Evolutionary conservation across 768 basidiomycete species (phyloP), one percentile per base, ranked within the genome.

Genomic region (Daedalea quercina): DNA sequence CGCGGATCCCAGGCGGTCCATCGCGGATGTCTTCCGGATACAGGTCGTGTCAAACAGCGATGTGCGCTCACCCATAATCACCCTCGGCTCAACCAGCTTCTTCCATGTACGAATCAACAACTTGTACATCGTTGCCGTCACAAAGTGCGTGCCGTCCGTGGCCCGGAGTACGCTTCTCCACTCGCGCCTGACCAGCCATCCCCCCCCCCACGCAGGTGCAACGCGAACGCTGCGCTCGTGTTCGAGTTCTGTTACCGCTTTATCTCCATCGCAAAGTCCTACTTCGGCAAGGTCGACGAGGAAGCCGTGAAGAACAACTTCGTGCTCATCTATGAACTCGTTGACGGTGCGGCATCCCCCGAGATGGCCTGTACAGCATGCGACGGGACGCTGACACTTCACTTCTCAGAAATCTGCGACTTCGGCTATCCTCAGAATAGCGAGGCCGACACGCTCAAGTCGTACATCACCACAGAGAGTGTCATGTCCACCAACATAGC

Each of bases 361-460:
- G 28, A 31, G 4, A 31, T 31, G 2, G 9, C 33, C 26, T 9
- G 3, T 13, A 28, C 17, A 44, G 41, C 25, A 24, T n/a, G n/a
- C n/a, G 8, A 31, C 23, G 35, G n/a, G 22, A 19, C 26, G 24
- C 13, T 13, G 20, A 51, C 42, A 15, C 19, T 20, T 4, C 6
- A 33, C 26, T 2, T 42, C 23, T 7, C 65, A 87, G 96, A 99
- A 70, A 98, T 98, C 71, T 88, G 89, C 67, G 96, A 99, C 71
- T 98, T 97, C 69, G 96, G 96, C 48, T 99, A 94, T 70, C 96
- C 96, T 17, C 96, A 99, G 70, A 99, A 97, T 67, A 96, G 95
- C 57, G 96, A 99, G 69, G 92, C 90, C 44, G 96, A 99, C 66
- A 95, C 96, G 1, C 75, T 99, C 45, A 98, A 99, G 71, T 87